Percentiles rank a stretch among this genome's conserved stretches.
Evolutionary conservation across 805 yeast species (phyloP).

Genomic region (Candida chilensis): DNA sequence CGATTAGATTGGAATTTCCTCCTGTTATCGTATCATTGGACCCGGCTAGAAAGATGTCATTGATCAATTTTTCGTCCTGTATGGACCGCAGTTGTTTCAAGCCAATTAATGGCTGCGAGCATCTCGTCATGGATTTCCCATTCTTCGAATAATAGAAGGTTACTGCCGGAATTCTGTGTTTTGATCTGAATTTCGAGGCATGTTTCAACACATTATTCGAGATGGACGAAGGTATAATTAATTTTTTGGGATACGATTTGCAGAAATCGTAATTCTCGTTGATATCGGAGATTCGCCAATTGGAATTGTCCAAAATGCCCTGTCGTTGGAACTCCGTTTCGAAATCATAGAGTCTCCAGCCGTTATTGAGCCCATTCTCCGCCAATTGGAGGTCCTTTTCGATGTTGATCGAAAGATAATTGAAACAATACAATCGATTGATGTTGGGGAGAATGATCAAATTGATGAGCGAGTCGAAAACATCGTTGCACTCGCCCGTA

Average conservation of each 20-base stretch:
- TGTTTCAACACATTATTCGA: conserved; percentile 79
- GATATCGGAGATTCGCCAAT: conserved; percentile 66
- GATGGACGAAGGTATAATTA: conserved; percentile 68
- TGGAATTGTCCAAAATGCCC: conserved; percentile 30
- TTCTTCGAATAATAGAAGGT: conserved; percentile 65
- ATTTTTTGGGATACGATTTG: conserved; percentile 60
- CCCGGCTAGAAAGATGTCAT: conserved; percentile 65
- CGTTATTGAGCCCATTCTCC: no score
- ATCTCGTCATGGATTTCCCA: conserved; percentile 74
- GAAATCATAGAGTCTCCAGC: conserved; percentile 69
- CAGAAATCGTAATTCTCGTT: conserved; percentile 62
- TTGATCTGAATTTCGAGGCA: conserved; percentile 81
- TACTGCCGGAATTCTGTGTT: conserved; percentile 74
- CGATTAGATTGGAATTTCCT: conserved; percentile 53
- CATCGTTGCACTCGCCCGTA: conserved; percentile 55
- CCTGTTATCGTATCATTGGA: conserved; percentile 35
- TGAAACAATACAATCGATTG: conserved; percentile 69
- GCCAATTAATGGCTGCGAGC: conserved; percentile 92
- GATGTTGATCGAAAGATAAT: no score
- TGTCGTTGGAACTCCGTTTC: conserved; percentile 63
- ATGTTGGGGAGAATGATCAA: conserved; percentile 46
- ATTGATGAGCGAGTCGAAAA: conserved; percentile 60
- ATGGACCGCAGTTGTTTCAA: conserved; percentile 77
- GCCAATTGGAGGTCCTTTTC: no score
- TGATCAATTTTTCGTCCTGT: conserved; percentile 82